Conservation (phyloP, 2,329 filamentous ascomycete genomes). For the Xylariaceae sp. region DNA sequence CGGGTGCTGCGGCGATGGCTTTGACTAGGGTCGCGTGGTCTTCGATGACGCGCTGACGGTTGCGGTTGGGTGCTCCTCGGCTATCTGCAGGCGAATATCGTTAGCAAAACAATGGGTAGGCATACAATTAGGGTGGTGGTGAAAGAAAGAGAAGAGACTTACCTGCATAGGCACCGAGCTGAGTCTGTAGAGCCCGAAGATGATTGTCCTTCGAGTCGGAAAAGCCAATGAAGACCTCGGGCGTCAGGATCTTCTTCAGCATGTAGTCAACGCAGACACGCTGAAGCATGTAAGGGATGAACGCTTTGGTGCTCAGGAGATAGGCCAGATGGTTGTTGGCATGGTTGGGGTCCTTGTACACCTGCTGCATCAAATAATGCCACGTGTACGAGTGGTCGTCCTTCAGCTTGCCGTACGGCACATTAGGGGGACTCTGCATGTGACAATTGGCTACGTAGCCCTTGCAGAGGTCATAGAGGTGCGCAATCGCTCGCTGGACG, state of each 20-base stretch:
- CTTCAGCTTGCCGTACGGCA: slow-evolving; percentile 25
- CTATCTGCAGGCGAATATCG: slow-evolving; percentile 7
- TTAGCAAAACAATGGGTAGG: slow-evolving; percentile 16
- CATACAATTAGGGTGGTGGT: background rate
- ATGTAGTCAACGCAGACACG: slow-evolving; percentile 41
- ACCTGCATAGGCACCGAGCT: slow-evolving; percentile 33
- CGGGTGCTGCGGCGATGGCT: slow-evolving; percentile 26
- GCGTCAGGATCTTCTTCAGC: slow-evolving; percentile 39
- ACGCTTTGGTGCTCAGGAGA: slow-evolving; percentile 31
- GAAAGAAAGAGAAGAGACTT: slow-evolving; percentile 9
- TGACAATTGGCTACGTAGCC: slow-evolving; percentile 40
- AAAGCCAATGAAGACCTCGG: slow-evolving; percentile 41
- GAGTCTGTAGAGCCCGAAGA: slow-evolving; percentile 37
- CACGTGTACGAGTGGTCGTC: slow-evolving; percentile 36
- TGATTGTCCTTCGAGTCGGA: slow-evolving; percentile 36
- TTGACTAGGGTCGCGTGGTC: slow-evolving; percentile 41
- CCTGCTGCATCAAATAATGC: slow-evolving; percentile 37
- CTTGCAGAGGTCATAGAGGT: slow-evolving; percentile 39
- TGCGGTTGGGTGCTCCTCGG: slow-evolving; percentile 12
- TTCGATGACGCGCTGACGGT: slow-evolving; percentile 39
- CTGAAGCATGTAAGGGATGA: slow-evolving; percentile 40
- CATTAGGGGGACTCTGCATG: slow-evolving; percentile 25
- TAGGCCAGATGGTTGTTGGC: slow-evolving; percentile 35
- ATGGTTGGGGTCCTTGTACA: slow-evolving; percentile 31
- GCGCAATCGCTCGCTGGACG: slow-evolving; percentile 33